These are phyloP conservation scores for Marvania coccoides DNA, from an alignment of 139 green algal genomes.

Conservation along the genomic window DNA sequence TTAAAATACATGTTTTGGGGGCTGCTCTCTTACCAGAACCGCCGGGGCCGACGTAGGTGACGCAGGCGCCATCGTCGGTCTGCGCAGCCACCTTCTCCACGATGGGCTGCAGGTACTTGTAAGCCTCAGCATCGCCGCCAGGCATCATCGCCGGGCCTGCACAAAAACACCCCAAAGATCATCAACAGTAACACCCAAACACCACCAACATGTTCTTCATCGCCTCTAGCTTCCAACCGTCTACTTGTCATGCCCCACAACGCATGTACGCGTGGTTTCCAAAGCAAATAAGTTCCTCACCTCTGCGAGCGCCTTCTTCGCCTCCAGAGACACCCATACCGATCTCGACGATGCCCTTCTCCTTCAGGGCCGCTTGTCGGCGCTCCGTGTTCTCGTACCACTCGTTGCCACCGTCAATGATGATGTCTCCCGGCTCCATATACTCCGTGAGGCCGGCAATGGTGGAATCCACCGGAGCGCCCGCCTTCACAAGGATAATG, in stretches of 20 bases:
- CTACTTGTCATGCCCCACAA: too few species aligned
- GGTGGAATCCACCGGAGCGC: slow-evolving; percentile 89
- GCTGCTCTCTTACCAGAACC: slow-evolving; percentile 19
- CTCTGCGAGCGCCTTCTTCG: slow-evolving; percentile 94
- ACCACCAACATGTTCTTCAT: background rate
- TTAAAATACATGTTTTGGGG: background rate
- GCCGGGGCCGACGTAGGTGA: slow-evolving; percentile 72
- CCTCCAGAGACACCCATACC: slow-evolving; percentile 98
- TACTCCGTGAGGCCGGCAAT: slow-evolving; percentile 77
- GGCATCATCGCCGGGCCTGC: slow-evolving; percentile 95
- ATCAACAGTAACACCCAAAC: background rate
- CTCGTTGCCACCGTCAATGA: slow-evolving; percentile 97
- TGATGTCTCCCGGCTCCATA: slow-evolving; percentile 93
- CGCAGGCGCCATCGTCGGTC: slow-evolving; percentile 91
- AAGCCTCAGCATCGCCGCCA: slow-evolving; percentile 83
- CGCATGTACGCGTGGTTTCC: too few species aligned
- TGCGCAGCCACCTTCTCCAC: slow-evolving; percentile 92
- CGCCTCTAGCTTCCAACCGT: background rate
- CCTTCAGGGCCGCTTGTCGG: slow-evolving; percentile 55
- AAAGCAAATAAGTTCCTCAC: slow-evolving; percentile 39
- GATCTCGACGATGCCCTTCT: slow-evolving; percentile 89
- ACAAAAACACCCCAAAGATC: background rate
- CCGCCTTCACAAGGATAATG: slow-evolving; percentile 97
- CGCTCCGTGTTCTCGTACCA: slow-evolving; percentile 99
- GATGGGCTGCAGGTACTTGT: slow-evolving; percentile 76